phyloP scores from a whole-genome alignment of 2,329 filamentous ascomycete species.

The Neopestalotiopsis sp. region DNA sequence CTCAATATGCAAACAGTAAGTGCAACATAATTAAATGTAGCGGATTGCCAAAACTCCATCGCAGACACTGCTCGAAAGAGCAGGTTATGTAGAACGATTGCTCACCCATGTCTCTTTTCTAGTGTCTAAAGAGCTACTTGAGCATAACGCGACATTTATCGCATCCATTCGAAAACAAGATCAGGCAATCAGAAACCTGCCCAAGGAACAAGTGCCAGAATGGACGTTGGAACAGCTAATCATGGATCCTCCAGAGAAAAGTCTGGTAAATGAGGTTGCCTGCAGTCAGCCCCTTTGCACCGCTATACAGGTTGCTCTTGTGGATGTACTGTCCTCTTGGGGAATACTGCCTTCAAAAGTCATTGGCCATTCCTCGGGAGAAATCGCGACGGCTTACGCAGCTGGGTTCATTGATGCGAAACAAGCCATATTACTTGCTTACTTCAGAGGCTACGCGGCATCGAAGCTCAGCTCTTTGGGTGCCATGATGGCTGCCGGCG shows the following conservation, averaged over 20 bases:
- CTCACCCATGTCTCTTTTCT: too few relatives aligned
- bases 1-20: slow-evolving; percentile 16
- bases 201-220: background rate
- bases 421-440: background rate
- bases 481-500: too few relatives aligned
- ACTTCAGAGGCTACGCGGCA: slow-evolving; percentile 6
- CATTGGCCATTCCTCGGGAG: slow-evolving; percentile 14
- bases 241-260: background rate
- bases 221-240: slow-evolving; percentile 7
- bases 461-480: too few relatives aligned
- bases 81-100: too few relatives aligned
- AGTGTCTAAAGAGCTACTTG: too few relatives aligned
- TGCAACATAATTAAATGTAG: too few relatives aligned
- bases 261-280: background rate
- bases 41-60: too few relatives aligned
- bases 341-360: background rate
- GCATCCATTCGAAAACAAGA: too few relatives aligned
- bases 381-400: slow-evolving; percentile 9
- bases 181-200: too few relatives aligned
- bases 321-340: background rate
- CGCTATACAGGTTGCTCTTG: slow-evolving; percentile 3
- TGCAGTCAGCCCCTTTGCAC: slow-evolving; percentile 12
- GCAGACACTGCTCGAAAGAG: too few relatives aligned
- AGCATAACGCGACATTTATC: too few relatives aligned
- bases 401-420: background rate